Evolutionary conservation across 768 basidiomycete genomes (phyloP), one percentile per base, ranked within the genome.

Genomic region (Pleurotus tuber-regium): DNA sequence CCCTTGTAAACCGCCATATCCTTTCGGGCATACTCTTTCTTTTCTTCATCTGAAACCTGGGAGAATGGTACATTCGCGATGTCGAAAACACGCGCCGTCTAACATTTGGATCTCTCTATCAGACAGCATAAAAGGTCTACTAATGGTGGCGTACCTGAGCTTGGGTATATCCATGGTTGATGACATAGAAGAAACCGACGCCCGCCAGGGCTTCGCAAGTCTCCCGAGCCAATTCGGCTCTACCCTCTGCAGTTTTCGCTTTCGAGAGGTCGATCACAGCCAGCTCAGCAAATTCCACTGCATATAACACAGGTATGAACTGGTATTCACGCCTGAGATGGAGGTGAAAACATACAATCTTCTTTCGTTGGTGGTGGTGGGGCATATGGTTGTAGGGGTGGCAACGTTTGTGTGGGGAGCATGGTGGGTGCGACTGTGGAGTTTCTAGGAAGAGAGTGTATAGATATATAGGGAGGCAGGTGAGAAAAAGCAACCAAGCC

Each of bases 241-340:
- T 70, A 3, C 67, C 73, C 51, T 76, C 71, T 0, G 59, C 54
- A 8, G 68, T 76, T 1, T 54, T 44, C 1, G 66, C 69, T 43
- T 68, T 65, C 10, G 79, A 68, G 10, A 84, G 58, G 55, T 84
- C 81, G 47, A 84, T 73, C 43, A 77, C 66, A 1, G 77, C 69
- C 12, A 85, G 71, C 36, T 81, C 76, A 3, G 77, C 82, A 50
- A 61, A 69, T 44, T 70, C 69, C 57, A 71, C 64, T 68, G 28
- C 14, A 25, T n/a, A n/a, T n/a, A n/a, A n/a, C n/a, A n/a, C n/a
- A n/a, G n/a, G n/a, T n/a, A n/a, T n/a, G n/a, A n/a, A n/a, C n/a
- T n/a, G n/a, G n/a, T n/a, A n/a, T n/a, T n/a, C n/a, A n/a, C n/a
- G n/a, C n/a, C n/a, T n/a, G n/a, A n/a, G n/a, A n/a, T n/a, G n/a